Conservation (phyloP, 2,329 filamentous ascomycete genomes). For the Dactylellina parvicollis region DNA sequence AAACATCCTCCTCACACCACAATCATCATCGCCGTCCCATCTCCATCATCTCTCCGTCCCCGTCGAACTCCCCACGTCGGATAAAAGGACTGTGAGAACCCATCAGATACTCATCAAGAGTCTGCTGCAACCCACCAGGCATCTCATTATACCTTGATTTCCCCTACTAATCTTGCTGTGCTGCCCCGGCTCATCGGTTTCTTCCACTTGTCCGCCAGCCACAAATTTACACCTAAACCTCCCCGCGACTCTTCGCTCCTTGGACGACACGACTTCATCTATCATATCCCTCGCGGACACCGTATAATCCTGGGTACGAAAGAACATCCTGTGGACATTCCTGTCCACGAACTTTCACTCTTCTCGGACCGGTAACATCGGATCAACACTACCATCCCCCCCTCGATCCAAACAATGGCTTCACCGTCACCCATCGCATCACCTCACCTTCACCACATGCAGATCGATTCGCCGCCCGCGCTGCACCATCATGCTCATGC, state of each 20-base stretch:
- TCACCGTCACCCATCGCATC: slow-evolving; percentile 49
- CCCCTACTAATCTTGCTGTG: not conserved
- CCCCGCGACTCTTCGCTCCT: slow-evolving; percentile 27
- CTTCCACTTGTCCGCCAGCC: slow-evolving; percentile 20
- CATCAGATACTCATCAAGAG: too few species aligned
- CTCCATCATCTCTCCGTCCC: slow-evolving; percentile 8
- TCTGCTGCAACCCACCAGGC: too few species aligned
- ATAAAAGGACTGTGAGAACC: not conserved
- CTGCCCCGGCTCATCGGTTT: not conserved
- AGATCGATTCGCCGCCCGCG: slow-evolving; percentile 45
- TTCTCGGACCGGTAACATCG: not conserved
- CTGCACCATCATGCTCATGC: slow-evolving; percentile 39
- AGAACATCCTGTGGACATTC: slow-evolving; percentile 22
- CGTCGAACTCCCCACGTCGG: slow-evolving; percentile 11
- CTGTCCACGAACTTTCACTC: slow-evolving; percentile 28
- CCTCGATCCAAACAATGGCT: slow-evolving; percentile 43
- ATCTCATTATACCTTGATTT: not conserved
- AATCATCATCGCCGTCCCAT: slow-evolving; percentile 15
- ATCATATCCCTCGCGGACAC: not conserved
- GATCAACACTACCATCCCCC: slow-evolving; percentile 3
- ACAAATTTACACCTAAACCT: slow-evolving; percentile 36
- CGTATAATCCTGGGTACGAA: slow-evolving; percentile 24
- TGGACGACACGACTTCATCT: slow-evolving; percentile 9
- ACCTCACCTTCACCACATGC: slow-evolving; percentile 48
- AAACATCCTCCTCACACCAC: slow-evolving; percentile 32